Percentiles rank a stretch among this genome's conserved stretches.
Conservation (phyloP, 371 early-diverging fungal species). For the Furculomyces boomerangus region DNA sequence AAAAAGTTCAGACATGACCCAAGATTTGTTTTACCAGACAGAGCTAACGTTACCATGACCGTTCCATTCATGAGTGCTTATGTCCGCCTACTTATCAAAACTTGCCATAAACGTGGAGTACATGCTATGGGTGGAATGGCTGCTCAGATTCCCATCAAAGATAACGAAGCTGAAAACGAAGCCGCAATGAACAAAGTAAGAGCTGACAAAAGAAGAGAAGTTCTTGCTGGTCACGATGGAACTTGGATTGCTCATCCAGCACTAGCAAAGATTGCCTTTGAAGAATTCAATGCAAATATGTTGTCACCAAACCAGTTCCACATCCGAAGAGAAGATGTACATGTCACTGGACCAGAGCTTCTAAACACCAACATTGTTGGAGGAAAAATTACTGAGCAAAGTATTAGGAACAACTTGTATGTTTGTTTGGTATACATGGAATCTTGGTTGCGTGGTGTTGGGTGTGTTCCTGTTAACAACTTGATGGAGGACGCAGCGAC, state of each 20-base stretch:
- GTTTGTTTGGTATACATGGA: constrained; percentile 88
- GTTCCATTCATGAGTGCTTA: constrained; percentile 93
- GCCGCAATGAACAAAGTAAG: constrained; percentile 83
- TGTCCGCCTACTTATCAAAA: constrained; percentile 82
- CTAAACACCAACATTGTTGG: constrained; percentile 59
- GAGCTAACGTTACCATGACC: constrained; percentile 78
- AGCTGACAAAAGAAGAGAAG: constrained; percentile 86
- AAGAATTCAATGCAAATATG: constrained; percentile 86
- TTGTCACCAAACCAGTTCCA: constrained; percentile 87
- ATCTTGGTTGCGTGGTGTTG: constrained; percentile 84
- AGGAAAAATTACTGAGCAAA: constrained; percentile 65
- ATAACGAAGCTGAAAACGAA: constrained; percentile 64
- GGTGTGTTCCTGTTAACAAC: constrained; percentile 94
- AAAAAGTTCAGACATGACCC: constrained; percentile 82
- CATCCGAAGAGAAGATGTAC: constrained; percentile 76
- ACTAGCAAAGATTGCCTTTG: constrained; percentile 69
- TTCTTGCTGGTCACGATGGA: constrained; percentile 84
- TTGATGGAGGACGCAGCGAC: constrained; percentile 96
- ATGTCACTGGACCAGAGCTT: constrained; percentile 62
- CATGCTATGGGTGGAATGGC: constrained; percentile 99
- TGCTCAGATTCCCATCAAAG: constrained; percentile 93
- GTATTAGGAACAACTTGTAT: constrained; percentile 78
- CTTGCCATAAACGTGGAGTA: constrained; percentile 90
- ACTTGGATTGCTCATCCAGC: constrained; percentile 98
- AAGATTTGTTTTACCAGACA: constrained; percentile 72